Conservation (phyloP, 2,329 filamentous ascomycete genomes). For the Exophiala phaeomuriformis region DNA sequence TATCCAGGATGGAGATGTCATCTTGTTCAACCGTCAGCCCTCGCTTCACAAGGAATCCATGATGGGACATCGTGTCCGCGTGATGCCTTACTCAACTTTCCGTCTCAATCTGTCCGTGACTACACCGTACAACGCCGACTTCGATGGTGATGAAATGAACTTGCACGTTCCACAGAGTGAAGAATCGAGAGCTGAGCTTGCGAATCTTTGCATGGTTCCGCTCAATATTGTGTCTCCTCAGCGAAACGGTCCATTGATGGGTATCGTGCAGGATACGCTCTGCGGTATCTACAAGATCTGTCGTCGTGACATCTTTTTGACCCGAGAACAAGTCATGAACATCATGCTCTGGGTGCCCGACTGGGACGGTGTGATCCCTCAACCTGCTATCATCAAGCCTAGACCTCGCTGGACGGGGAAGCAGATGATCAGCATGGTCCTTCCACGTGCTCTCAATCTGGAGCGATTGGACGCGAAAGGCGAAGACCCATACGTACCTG, state of each 20-base stretch:
- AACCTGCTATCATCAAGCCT: constrained; percentile 89
- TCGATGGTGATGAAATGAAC: constrained; percentile 99
- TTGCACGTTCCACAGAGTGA: constrained; percentile 97
- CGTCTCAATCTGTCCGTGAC: constrained; percentile 95
- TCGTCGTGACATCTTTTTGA: constrained; percentile 82
- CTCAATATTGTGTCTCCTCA: constrained; percentile 97
- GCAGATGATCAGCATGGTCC: constrained; percentile 89
- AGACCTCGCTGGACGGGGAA: constrained; percentile 95
- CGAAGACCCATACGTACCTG: constrained; percentile 50
- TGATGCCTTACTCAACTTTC: constrained; percentile 99
- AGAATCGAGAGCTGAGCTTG: constrained; percentile 90
- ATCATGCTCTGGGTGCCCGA: constrained; percentile 94
- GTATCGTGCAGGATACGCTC: constrained; percentile 96
- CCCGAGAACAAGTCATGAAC: constrained; percentile 90
- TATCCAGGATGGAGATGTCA: constrained; percentile 90
- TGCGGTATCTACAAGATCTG: constrained; percentile 97
- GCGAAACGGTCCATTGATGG: constrained; percentile 94
- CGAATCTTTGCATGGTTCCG: constrained; percentile 93
- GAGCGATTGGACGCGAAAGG: constrained; percentile 56
- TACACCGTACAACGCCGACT: constrained; percentile 98
- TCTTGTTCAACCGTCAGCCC: constrained; percentile 99
- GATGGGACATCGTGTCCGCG: constrained; percentile 97
- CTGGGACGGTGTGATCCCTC: constrained; percentile 92
- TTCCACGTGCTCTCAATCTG: constrained; percentile 77
- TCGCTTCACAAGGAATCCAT: constrained; percentile 99